Conservation (phyloP, 2,329 filamentous ascomycete genomes). For the Monosporascus sp. region DNA sequence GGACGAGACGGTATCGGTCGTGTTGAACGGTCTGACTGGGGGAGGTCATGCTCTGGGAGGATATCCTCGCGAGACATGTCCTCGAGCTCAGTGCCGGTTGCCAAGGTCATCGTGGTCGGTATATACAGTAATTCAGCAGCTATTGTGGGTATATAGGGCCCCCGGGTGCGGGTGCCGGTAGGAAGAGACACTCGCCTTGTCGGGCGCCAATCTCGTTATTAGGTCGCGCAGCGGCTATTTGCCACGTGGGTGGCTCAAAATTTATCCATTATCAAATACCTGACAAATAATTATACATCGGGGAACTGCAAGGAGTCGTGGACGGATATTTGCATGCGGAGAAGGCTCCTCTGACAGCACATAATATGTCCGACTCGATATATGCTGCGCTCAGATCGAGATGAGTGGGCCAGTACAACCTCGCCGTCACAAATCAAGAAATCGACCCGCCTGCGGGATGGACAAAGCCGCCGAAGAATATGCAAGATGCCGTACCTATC, state of each 20-base stretch:
- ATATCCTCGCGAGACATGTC: too few relatives aligned
- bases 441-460: not conserved
- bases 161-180: not conserved
- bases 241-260: constrained; percentile 16
- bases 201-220: not conserved
- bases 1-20: too few relatives aligned
- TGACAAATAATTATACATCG: constrained; percentile 16
- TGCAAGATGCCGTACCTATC: not conserved
- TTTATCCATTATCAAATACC: constrained; percentile 9
- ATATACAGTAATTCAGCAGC: too few relatives aligned
- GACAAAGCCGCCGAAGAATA: not conserved
- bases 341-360: not conserved
- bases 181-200: not conserved
- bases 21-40: too few relatives aligned
- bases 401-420: not conserved
- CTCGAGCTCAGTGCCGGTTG: too few relatives aligned
- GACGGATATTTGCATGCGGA: not conserved
- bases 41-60: too few relatives aligned
- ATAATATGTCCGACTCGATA: not conserved
- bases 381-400: not conserved
- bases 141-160: not conserved
- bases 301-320: not conserved
- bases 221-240: constrained; percentile 4
- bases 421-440: not conserved
- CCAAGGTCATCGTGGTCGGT: too few relatives aligned